Evolutionary conservation across 495 filamentous ascomycete species (phyloP).

Genomic region (Aspergillus panamensis): DNA sequence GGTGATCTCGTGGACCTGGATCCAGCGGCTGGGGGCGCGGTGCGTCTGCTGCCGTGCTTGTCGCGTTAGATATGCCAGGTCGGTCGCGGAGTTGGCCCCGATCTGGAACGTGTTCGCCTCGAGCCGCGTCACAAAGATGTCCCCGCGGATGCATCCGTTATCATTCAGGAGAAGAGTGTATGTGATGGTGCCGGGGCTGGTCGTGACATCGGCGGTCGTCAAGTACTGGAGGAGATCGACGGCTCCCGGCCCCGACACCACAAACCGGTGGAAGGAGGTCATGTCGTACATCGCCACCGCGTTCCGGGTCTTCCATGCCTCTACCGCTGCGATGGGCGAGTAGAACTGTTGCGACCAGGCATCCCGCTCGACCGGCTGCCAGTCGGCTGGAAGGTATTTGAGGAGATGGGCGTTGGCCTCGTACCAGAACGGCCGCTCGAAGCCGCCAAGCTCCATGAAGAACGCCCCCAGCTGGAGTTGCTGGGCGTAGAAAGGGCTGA

Average conservation of each 20-base stretch:
- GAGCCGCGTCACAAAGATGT: constrained; percentile 41
- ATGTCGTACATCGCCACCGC: constrained; percentile 53
- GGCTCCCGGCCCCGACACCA: constrained; percentile 46
- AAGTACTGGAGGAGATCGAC: constrained; percentile 41
- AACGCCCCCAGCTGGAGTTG: constrained; percentile 46
- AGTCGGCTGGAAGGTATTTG: constrained; percentile 38
- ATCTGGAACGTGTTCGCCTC: constrained; percentile 41
- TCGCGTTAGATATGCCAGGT: constrained; percentile 41
- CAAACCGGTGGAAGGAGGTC: constrained; percentile 49
- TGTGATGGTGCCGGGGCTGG: constrained; percentile 35
- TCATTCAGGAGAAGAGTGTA: constrained; percentile 45
- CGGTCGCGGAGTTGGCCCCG: constrained; percentile 42
- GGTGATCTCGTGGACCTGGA: constrained; percentile 47
- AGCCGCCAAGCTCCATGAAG: constrained; percentile 48
- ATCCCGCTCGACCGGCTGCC: constrained; percentile 44
- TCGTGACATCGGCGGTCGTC: constrained; percentile 40
- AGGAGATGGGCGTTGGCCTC: constrained; percentile 43
- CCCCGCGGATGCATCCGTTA: constrained; percentile 39
- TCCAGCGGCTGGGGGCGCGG: constrained; percentile 25
- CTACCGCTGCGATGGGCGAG: constrained; percentile 47
- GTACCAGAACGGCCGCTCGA: constrained; percentile 53
- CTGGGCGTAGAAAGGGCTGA: constrained; percentile 44
- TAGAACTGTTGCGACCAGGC: constrained; percentile 44
- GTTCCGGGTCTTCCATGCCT: constrained; percentile 52
- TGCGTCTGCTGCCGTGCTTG: constrained; percentile 37